Evolutionary conservation across 441 rosid species (phyloP), one percentile per base, ranked within the genome.

Genomic region (Populus tomentosa): DNA sequence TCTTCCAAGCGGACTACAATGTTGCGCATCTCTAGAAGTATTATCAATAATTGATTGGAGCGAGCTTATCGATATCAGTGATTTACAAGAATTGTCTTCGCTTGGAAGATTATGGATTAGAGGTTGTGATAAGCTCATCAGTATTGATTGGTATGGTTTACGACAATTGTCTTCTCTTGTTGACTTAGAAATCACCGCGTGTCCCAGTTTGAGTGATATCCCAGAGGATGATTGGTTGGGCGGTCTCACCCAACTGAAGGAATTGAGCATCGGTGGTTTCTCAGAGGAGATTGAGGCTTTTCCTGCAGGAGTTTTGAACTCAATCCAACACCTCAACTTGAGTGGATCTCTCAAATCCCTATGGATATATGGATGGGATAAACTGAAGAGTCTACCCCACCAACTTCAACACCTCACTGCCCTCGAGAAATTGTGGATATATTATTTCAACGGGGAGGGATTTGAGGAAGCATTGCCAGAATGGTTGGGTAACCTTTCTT

Each of bases 341-440:
- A 50, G 28, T 13, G 64, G 75, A 0, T 64, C 72, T 14, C 78
- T 80, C 8, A 73, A 76, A 30, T 0, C 2, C 14, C 61, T 70
- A 21, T 0, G 1, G 0, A 64, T 79, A 16, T 0, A 0, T 4
- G 80, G 83, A 2, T 72, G 83, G 83, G 20, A 63, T 14, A 80
- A 62, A 8, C 67, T 69, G 26, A 62, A 28, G 61, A 68, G 67
- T 21, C 11, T 80, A 32, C 83, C 83, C 0, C 30, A 67, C 59
- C 83, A 80, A 46, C 70, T 76, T 30, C 83, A 46, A 68, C 80
- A 76, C 67, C 77, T 73, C 66, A 75, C 76, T 21, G 61, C 66
- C 26, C 75, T 80, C 16, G 71, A 36, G 32, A 2, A 18, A 5
- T 24, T 80, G 64, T 4, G 5, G 0, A 71, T 75, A 24, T 24